These are phyloP conservation scores for Umbelopsis sp. DNA, from an alignment of 371 early-diverging fungal species.

Conservation along the genomic window DNA sequence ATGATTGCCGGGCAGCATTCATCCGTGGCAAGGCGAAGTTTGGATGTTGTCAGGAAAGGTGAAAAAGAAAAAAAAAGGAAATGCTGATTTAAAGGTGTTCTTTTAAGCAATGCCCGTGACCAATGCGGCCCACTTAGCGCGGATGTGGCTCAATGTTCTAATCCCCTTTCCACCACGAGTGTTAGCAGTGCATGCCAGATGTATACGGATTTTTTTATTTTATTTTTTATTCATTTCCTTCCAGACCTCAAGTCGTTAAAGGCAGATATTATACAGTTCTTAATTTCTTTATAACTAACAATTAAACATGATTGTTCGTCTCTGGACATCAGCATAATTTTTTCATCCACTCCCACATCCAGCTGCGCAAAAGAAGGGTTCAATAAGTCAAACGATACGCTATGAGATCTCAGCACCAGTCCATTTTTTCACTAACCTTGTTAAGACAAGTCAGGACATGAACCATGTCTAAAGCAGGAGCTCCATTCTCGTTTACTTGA, in stretches of 20 bases:
- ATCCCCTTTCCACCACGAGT: not conserved
- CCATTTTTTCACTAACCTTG: conserved; percentile 65
- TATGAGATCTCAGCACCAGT: not conserved
- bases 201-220: conserved; percentile 22
- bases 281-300: conserved; percentile 86
- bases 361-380: conserved; percentile 50
- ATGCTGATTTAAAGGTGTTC: no score
- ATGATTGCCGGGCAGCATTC: not conserved
- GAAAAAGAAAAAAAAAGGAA: no score
- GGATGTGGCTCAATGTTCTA: not conserved
- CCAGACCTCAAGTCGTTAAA: conserved; percentile 68
- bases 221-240: conserved; percentile 33
- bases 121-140: no score
- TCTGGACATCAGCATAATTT: conserved; percentile 87
- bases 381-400: no score
- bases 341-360: conserved; percentile 88
- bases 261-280: conserved; percentile 80
- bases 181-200: no score
- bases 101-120: no score
- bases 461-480: conserved; percentile 86
- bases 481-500: conserved; percentile 87
- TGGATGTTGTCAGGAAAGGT: no score
- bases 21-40: not conserved
- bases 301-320: conserved; percentile 92
- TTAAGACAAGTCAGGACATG: conserved; percentile 95